phyloP scores from a whole-genome alignment of 2,329 filamentous ascomycete genomes.

The Calonectria henricotiae region DNA sequence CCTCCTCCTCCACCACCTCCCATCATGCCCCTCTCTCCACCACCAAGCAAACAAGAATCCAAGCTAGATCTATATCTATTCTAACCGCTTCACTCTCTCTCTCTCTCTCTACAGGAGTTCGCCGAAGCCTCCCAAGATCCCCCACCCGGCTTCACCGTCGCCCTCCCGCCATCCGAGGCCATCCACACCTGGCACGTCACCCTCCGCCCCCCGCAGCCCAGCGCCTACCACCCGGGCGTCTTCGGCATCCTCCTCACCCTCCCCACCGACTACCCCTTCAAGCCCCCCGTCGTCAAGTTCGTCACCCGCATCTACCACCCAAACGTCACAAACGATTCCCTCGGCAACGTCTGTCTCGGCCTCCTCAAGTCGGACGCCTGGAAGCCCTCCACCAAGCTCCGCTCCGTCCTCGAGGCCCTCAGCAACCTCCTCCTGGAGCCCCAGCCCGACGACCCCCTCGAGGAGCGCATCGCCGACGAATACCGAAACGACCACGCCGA shows the following conservation, averaged over 20 bases:
- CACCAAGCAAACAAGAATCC: background rate
- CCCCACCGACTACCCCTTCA: constrained; percentile 90
- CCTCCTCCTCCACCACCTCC: background rate
- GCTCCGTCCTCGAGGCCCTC: constrained; percentile 83
- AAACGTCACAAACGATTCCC: constrained; percentile 90
- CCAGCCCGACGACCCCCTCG: constrained; percentile 91
- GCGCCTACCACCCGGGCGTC: constrained; percentile 75
- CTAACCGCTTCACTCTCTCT: background rate
- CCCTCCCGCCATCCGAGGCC: constrained; percentile 65
- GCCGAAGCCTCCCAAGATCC: constrained; percentile 66
- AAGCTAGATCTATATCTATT: too few species aligned
- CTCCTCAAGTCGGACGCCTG: constrained; percentile 89
- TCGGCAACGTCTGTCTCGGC: constrained; percentile 88
- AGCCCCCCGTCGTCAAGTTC: constrained; percentile 86
- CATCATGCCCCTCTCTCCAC: background rate
- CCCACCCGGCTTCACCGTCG: constrained; percentile 65
- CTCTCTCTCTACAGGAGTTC: constrained; percentile 64
- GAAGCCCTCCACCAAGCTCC: constrained; percentile 89
- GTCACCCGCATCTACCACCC: constrained; percentile 95
- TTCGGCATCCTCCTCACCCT: constrained; percentile 83
- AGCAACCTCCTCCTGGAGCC: constrained; percentile 84
- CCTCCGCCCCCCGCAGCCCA: constrained; percentile 63
- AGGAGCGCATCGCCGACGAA: constrained; percentile 88
- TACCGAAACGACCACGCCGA: constrained; percentile 78
- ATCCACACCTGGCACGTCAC: constrained; percentile 70